Conservation (phyloP, 768 basidiomycete genomes). For the Russula compacta region DNA sequence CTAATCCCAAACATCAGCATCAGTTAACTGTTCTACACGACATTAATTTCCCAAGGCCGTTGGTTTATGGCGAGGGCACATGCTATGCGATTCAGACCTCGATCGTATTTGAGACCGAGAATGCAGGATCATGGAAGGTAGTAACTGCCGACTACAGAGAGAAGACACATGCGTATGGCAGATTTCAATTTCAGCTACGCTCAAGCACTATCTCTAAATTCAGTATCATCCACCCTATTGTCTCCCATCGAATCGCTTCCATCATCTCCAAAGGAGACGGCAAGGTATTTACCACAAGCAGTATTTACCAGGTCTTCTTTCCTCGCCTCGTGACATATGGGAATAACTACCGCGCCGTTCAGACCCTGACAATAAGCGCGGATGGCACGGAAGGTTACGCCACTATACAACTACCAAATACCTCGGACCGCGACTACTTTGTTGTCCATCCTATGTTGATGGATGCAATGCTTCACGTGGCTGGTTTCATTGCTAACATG, state of each 20-base stretch:
- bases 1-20: slow-evolving; percentile 26
- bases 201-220: slow-evolving; percentile 32
- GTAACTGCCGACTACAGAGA: slow-evolving; percentile 31
- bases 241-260: slow-evolving; percentile 29
- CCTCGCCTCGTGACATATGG: slow-evolving; percentile 60
- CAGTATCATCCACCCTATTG: slow-evolving; percentile 27
- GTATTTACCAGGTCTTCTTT: slow-evolving; percentile 58
- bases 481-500: slow-evolving; percentile 62
- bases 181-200: slow-evolving; percentile 31
- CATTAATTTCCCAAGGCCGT: slow-evolving; percentile 43
- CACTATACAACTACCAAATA: slow-evolving; percentile 33
- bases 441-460: slow-evolving; percentile 48
- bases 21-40: slow-evolving; percentile 34
- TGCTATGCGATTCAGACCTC: slow-evolving; percentile 31
- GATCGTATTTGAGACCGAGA: slow-evolving; percentile 31
- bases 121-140: slow-evolving; percentile 37
- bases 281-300: slow-evolving; percentile 47
- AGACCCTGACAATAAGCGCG: slow-evolving; percentile 40
- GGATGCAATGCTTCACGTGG: slow-evolving; percentile 59
- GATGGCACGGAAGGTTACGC: slow-evolving; percentile 46
- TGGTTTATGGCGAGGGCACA: slow-evolving; percentile 37
- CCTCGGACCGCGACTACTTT: slow-evolving; percentile 28
- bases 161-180: slow-evolving; percentile 35
- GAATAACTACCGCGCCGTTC: slow-evolving; percentile 47
- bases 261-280: slow-evolving; percentile 22